Conservation (phyloP, 2,329 filamentous ascomycete genomes). For the Aspergillus piperis region DNA sequence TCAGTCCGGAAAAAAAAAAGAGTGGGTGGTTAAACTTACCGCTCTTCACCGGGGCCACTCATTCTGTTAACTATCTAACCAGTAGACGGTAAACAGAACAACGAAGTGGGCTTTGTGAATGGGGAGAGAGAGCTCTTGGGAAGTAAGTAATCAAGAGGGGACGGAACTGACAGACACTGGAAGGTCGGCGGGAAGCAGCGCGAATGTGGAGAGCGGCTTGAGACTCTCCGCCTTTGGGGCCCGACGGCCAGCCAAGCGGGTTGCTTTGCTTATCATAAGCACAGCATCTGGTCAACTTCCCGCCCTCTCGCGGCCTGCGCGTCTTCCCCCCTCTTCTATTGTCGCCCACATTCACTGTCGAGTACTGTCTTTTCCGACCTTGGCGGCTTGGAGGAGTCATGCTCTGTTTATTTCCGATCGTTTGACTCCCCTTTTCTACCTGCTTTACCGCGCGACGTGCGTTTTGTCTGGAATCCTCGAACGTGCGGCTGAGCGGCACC, state of each 20-base stretch:
- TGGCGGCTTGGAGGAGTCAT: constrained; percentile 15
- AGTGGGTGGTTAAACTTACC: constrained; percentile 26
- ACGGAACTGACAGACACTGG: neutral
- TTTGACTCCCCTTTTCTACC: constrained; percentile 7
- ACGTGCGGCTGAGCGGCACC: constrained; percentile 19
- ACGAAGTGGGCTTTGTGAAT: neutral
- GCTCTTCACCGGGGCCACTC: constrained; percentile 41
- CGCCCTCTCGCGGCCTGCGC: constrained; percentile 14
- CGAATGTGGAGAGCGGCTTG: neutral
- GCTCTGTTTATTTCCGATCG: constrained; percentile 7
- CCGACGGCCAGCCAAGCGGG: neutral
- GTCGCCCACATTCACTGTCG: constrained; percentile 4
- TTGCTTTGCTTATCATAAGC: constrained; percentile 3
- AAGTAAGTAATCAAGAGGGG: neutral
- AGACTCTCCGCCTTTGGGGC: constrained; percentile 17
- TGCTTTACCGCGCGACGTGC: constrained; percentile 12
- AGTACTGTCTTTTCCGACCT: neutral
- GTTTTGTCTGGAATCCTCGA: constrained; percentile 6
- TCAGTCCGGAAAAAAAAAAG: neutral
- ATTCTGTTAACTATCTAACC: constrained; percentile 26
- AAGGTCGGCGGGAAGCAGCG: neutral
- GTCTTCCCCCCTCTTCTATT: constrained; percentile 10
- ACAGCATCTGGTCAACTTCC: neutral
- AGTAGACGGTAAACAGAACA: neutral
- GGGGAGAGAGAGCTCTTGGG: neutral